phyloP scores from a whole-genome alignment of 768 basidiomycete genomes.

The Leccinum sublutescens region DNA sequence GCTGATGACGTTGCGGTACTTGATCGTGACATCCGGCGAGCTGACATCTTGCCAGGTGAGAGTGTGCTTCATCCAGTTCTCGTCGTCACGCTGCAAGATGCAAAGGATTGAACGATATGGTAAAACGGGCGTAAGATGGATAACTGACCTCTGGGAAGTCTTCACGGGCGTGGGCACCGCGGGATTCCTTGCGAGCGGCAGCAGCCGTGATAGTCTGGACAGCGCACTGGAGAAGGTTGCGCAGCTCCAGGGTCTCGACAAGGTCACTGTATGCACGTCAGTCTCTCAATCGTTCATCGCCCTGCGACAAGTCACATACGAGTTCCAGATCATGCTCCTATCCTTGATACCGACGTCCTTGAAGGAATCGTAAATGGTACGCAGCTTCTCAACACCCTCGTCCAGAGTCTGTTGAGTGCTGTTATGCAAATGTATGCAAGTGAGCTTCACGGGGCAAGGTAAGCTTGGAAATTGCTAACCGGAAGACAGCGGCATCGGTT shows the following conservation, averaged over 20 bases:
- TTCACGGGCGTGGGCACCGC: conserved; percentile 98
- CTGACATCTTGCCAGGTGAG: conserved; percentile 83
- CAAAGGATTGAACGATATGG: neutral
- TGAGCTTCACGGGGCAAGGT: conserved; percentile 3
- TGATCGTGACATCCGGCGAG: conserved; percentile 82
- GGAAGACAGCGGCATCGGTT: conserved; percentile 95
- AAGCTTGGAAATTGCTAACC: conserved; percentile 40
- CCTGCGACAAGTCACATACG: conserved; percentile 51
- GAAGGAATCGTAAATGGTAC: conserved; percentile 83
- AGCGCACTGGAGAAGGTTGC: conserved; percentile 93
- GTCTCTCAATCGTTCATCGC: conserved; percentile 3
- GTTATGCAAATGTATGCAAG: conserved; percentile 2
- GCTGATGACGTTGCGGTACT: conserved; percentile 84
- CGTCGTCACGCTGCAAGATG: conserved; percentile 75
- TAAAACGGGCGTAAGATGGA: neutral
- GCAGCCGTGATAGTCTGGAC: conserved; percentile 94
- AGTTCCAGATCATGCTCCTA: conserved; percentile 99
- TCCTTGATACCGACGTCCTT: conserved; percentile 95
- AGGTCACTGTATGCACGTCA: conserved; percentile 63
- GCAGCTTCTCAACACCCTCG: conserved; percentile 87
- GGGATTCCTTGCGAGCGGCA: conserved; percentile 93
- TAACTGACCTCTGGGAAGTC: conserved; percentile 86
- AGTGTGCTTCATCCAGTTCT: conserved; percentile 93
- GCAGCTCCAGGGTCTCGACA: conserved; percentile 94
- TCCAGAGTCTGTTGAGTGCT: conserved; percentile 89